Evolutionary conservation across 768 basidiomycete genomes (phyloP), one percentile per base, ranked within the genome.

Genomic region (Termitomyces sp.): DNA sequence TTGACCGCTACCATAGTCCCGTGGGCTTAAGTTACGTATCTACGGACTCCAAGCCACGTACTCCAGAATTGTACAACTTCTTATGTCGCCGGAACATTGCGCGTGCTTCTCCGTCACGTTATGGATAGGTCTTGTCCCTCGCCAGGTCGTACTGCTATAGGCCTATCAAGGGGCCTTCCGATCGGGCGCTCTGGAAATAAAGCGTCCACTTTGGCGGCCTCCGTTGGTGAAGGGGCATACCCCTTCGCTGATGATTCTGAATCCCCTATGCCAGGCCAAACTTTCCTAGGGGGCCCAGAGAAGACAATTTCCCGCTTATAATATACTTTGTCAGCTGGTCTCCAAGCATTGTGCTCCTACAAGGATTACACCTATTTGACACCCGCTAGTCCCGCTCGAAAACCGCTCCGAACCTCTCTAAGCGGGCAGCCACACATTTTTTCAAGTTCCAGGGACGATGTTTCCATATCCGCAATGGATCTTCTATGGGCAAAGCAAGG

Each of bases 111-210:
- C 25, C 34, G 45, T 34, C 58, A 50, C 27, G 53, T 46, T 42
- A 40, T 30, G 47, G 50, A 44, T 30, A 47, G 49, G 55, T 61
- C 54, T 61, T 34, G 56, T 42, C 35, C 45, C 60, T 61, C 51
- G 56, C 54, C 39, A 21, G 44, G 56, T 9, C 47, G 27, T 35
- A 46, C 50, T 42, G 54, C 14, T 9, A 56, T 47, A 47, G 45
- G 39, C 34, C 39, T 27, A n/a, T 28, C 8, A 40, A 34, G 48
- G 41, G 42, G 21, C 25, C 52, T 44, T 39, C 45, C 50, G 48
- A 56, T 53, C 42, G 46, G 14, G 28, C 48, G 49, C 54, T 57
- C 60, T 61, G 57, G 54, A 52, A 61, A 41, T n/a, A 56, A 57
- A 58, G 54, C 47, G n/a, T 44, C 17, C 25, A 21, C 23, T 56